Evolutionary conservation across 805 yeast species (phyloP).

Genomic region (Blastobotrys robertii): DNA sequence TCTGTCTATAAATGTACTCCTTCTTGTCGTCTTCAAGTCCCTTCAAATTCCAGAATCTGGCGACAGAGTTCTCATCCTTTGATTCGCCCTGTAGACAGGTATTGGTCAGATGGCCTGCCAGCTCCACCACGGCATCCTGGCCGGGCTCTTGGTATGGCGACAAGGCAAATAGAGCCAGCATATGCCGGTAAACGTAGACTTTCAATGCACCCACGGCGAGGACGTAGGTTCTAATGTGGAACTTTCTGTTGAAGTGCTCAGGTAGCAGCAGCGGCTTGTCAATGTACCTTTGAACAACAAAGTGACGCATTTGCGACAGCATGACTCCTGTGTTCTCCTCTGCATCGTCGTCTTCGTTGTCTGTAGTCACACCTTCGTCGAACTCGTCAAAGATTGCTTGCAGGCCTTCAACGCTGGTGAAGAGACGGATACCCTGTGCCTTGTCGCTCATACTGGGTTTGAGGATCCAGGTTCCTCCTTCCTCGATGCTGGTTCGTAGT

Average conservation of each 20-base stretch:
- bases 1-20: conserved; percentile 38
- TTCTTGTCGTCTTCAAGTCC: conserved; percentile 34
- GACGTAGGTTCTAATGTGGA: conserved; percentile 82
- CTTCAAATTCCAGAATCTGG: conserved; percentile 49
- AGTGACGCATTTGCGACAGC: conserved; percentile 82
- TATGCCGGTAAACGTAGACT: conserved; percentile 71
- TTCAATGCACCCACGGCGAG: conserved; percentile 61
- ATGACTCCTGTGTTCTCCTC: conserved; percentile 46
- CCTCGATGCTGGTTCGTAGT: conserved; percentile 64
- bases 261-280: conserved; percentile 55
- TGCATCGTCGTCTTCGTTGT: conserved; percentile 41
- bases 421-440: conserved; percentile 89
- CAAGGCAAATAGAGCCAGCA: conserved; percentile 75
- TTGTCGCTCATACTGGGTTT: conserved; percentile 97
- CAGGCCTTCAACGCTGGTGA: conserved; percentile 66
- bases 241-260: conserved; percentile 57
- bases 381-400: conserved; percentile 78
- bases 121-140: conserved; percentile 21
- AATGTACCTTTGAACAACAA: conserved; percentile 78
- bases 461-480: conserved; percentile 64
- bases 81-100: conserved; percentile 72
- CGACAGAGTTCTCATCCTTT: conserved; percentile 37
- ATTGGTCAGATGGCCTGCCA: conserved; percentile 81
- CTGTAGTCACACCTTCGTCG: conserved; percentile 62
- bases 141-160: conserved; percentile 34